Percentiles rank a stretch among this genome's conserved stretches.
Evolutionary conservation across 331 rosid species (phyloP).

Genomic region (Telfairia occidentalis): DNA sequence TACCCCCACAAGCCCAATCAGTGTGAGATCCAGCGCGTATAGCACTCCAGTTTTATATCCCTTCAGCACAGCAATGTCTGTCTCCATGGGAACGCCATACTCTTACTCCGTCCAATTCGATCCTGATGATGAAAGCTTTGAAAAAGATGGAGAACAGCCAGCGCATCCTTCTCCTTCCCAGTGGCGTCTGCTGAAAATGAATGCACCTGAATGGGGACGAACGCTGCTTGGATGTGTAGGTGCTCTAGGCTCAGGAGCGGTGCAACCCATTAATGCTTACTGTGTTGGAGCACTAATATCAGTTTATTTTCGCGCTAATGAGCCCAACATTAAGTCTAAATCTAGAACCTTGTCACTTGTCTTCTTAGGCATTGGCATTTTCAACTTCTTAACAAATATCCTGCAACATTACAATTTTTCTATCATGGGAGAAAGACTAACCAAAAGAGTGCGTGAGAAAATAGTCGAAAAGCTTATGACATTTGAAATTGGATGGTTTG

Average conservation of each 20-base stretch:
- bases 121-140: conserved; percentile 44
- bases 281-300: conserved; percentile 68
- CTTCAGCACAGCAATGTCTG: conserved; percentile 51
- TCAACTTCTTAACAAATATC: conserved; percentile 63
- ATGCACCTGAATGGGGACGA: conserved; percentile 65
- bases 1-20: conserved; percentile 46
- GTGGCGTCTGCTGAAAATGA: conserved; percentile 62
- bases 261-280: conserved; percentile 73
- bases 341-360: conserved; percentile 42
- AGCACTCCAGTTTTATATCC: conserved; percentile 38
- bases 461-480: conserved; percentile 55
- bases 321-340: conserved; percentile 36
- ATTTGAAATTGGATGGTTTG: conserved; percentile 88
- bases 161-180: conserved; percentile 58
- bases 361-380: conserved; percentile 65
- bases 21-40: conserved; percentile 41
- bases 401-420: conserved; percentile 77
- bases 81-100: conserved; percentile 72
- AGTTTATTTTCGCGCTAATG: conserved; percentile 45
- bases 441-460: conserved; percentile 63
- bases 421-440: conserved; percentile 80
- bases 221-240: conserved; percentile 72
- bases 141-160: conserved; percentile 27
- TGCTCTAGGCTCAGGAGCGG: conserved; percentile 84
- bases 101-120: conserved; percentile 58